These are phyloP conservation scores for Spiromastix sp. DNA, from an alignment of 2,329 filamentous ascomycete species.

Conservation along the genomic window DNA sequence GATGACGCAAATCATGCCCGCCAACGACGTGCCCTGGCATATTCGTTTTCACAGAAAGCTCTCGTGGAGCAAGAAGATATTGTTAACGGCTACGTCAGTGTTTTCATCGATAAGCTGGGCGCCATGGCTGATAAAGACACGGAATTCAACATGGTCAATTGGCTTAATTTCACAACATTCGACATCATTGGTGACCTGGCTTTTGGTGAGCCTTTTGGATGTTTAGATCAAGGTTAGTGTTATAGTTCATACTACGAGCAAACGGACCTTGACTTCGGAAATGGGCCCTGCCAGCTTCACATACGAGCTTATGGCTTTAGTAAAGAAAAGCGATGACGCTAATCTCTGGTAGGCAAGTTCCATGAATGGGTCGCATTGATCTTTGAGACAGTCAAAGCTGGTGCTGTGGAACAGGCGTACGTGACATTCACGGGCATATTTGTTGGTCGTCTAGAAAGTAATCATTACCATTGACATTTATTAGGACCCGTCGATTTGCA, in stretches of 20 bases:
- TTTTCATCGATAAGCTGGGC: slow-evolving; percentile 10
- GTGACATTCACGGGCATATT: neutral
- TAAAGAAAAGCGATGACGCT: no score
- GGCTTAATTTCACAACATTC: neutral
- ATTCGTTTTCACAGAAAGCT: slow-evolving; percentile 15
- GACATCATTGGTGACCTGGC: neutral
- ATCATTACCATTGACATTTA: no score
- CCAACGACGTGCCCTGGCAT: slow-evolving; percentile 12
- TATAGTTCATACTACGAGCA: no score
- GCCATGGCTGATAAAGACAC: neutral
- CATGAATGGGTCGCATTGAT: slow-evolving; percentile 1
- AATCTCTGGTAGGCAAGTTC: neutral
- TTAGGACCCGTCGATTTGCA: neutral
- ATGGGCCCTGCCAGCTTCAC: neutral
- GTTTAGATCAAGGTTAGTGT: neutral
- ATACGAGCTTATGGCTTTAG: no score
- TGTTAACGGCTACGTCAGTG: slow-evolving; percentile 13
- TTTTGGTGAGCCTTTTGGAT: neutral
- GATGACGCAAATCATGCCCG: slow-evolving; percentile 12
- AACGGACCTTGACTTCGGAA: no score
- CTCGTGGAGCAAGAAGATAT: slow-evolving; percentile 17
- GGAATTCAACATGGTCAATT: neutral
- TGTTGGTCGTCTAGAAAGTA: neutral
- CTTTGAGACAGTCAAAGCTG: neutral
- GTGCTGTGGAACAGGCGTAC: neutral